Evolutionary conservation across 768 basidiomycete genomes (phyloP), one percentile per base, ranked within the genome.

Genomic region (Trametopsis cervina): DNA sequence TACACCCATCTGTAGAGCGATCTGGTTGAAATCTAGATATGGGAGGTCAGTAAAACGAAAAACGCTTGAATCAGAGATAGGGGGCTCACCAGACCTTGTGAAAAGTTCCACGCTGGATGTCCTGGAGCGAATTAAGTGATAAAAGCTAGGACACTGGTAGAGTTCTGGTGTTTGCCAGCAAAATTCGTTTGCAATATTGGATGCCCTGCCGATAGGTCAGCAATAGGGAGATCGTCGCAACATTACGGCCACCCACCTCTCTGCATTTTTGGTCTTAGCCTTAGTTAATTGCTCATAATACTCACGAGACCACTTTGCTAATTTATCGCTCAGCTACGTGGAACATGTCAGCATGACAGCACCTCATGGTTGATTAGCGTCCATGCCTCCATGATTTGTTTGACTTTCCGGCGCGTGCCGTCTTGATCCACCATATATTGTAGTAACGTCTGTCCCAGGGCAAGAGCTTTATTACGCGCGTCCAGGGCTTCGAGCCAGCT

Each of bases 151-250:
- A 33, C 29, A 33, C 9, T 33, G 29, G 17, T 17, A 6, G 56
- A 67, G 41, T 54, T 64, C 33, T 58, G 53, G 24, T 72, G 50
- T n/a, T 59, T 54, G 39, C 18, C 38, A 15, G 45, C 46, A 3
- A 57, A 7, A 7, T 33, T 7, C 15, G 7, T 33, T 33, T 7
- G 29, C 29, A 15, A 33, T 33, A 33, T 33, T 15, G 29, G 15
- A 7, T 7, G 29, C 29, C 15, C 29, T 33, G 29, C 29, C 7
- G 15, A 33, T n/a, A n/a, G n/a, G n/a, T n/a, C n/a, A n/a, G n/a
- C n/a, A n/a, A n/a, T n/a, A n/a, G n/a, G n/a, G n/a, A n/a, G n/a
- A n/a, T n/a, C n/a, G n/a, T n/a, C n/a, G n/a, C n/a, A n/a, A n/a
- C n/a, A n/a, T n/a, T n/a, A n/a, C n/a, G n/a, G n/a, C n/a, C n/a